Conservation (phyloP, 2,329 filamentous ascomycete genomes). For the Fusarium sp. region DNA sequence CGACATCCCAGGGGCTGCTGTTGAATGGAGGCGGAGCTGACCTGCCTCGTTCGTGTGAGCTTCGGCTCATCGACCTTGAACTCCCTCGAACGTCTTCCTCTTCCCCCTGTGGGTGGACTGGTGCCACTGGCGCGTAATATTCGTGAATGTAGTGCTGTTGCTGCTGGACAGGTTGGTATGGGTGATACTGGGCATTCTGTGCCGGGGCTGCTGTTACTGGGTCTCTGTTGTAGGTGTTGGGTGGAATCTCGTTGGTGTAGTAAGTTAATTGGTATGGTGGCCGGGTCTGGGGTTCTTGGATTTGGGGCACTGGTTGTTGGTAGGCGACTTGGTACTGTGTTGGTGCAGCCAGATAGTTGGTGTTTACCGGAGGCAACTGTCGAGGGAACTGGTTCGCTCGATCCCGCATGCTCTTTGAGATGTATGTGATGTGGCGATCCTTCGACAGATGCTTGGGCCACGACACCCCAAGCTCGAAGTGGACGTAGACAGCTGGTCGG, state of each 20-base stretch:
- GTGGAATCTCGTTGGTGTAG: neutral
- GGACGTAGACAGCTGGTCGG: conserved; percentile 55
- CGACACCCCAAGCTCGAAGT: conserved; percentile 63
- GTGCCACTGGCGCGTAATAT: conserved; percentile 22
- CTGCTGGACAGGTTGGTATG: conserved; percentile 20
- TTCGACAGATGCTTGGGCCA: conserved; percentile 58
- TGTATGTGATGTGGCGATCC: conserved; percentile 58
- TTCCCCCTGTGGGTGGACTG: neutral
- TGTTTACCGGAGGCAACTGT: conserved; percentile 56
- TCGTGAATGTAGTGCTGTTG: conserved; percentile 19
- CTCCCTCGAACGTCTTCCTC: conserved; percentile 18
- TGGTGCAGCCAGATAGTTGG: conserved; percentile 54
- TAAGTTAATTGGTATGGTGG: conserved; percentile 25
- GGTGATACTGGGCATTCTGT: conserved; percentile 12
- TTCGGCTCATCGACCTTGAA: conserved; percentile 36
- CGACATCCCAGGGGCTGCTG: conserved; percentile 59
- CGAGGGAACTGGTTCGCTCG: conserved; percentile 56
- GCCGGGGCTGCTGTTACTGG: conserved; percentile 1
- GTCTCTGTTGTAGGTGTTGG: conserved; percentile 18
- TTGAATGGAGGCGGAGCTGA: conserved; percentile 62
- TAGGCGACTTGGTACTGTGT: conserved; percentile 20
- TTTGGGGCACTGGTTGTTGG: conserved; percentile 13
- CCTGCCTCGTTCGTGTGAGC: conserved; percentile 56
- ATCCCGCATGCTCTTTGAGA: conserved; percentile 57
- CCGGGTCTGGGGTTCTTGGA: conserved; percentile 6